Evolutionary conservation across 202 grass and related monocot genomes (phyloP).

Genomic region (Panicum hallii): DNA sequence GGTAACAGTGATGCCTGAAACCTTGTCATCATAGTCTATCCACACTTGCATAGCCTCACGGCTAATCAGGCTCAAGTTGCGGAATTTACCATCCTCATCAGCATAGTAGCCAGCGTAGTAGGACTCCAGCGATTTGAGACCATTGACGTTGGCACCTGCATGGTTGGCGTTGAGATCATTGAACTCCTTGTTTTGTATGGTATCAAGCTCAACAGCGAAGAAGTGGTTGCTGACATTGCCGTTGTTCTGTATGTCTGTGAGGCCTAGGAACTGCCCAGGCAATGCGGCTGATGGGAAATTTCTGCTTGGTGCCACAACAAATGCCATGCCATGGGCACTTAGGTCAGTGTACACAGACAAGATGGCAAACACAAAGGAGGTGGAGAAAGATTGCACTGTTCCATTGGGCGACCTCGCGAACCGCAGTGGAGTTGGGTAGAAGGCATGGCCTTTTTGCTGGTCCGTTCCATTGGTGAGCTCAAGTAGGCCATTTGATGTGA

Average conservation of each 20-base stretch:
- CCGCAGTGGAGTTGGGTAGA: conserved; percentile 6
- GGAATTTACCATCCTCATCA: not conserved
- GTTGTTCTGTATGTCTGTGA: conserved; percentile 16
- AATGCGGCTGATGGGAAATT: not conserved
- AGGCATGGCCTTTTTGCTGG: conserved; percentile 15
- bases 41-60: conserved; percentile 30
- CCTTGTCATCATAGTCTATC: conserved; percentile 3
- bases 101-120: conserved; percentile 14
- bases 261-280: conserved; percentile 35
- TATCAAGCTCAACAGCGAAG: conserved; percentile 8
- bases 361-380: conserved; percentile 33
- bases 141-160: conserved; percentile 20
- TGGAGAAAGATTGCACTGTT: conserved; percentile 37
- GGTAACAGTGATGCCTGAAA: not conserved
- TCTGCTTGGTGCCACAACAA: not conserved
- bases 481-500: conserved; percentile 29
- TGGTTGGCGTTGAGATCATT: conserved; percentile 20
- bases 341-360: not conserved
- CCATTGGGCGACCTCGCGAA: conserved; percentile 2
- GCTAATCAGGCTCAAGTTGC: conserved; percentile 9
- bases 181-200: conserved; percentile 27
- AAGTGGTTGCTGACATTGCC: conserved; percentile 15
- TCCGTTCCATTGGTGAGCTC: conserved; percentile 18
- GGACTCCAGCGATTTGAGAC: not conserved
- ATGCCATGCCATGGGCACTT: conserved; percentile 30